Percentiles rank a stretch among this genome's conserved stretches.
phyloP scores from a whole-genome alignment of 2,329 filamentous ascomycete species.

The Cladosporium phlei region DNA sequence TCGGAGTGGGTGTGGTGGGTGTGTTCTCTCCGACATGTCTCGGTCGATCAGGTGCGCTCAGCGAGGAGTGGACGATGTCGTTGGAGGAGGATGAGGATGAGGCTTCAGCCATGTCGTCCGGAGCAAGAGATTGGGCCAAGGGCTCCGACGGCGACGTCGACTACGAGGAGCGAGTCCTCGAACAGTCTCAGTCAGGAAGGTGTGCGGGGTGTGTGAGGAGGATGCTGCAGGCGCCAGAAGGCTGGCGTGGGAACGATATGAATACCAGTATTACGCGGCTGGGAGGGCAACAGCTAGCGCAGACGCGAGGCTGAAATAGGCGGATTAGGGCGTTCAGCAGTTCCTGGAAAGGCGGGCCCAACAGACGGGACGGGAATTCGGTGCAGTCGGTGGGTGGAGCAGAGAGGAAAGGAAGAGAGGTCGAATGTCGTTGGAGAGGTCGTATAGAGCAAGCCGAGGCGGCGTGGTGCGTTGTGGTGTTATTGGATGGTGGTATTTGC shows the following conservation, averaged over 20 bases:
- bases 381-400: not conserved
- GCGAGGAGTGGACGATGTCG: slow-evolving; percentile 52
- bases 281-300: slow-evolving; percentile 8
- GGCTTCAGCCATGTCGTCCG: slow-evolving; percentile 13
- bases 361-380: not conserved
- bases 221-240: slow-evolving; percentile 11
- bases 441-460: not conserved
- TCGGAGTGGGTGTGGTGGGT: slow-evolving; percentile 52
- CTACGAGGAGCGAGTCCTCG: not conserved
- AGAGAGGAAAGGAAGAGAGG: too few species aligned
- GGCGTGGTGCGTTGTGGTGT: too few species aligned
- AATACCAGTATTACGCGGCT: slow-evolving; percentile 8
- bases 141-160: not conserved
- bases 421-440: not conserved
- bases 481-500: too few species aligned
- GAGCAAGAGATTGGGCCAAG: not conserved
- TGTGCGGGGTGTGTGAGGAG: not conserved
- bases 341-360: slow-evolving; percentile 8
- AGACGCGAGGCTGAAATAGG: slow-evolving; percentile 4
- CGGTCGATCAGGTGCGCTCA: slow-evolving; percentile 41
- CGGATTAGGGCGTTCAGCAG: slow-evolving; percentile 7
- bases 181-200: not conserved
- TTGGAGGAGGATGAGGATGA: too few species aligned
- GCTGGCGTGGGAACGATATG: slow-evolving; percentile 6
- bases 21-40: slow-evolving; percentile 50